Evolutionary conservation across 2,329 filamentous ascomycete genomes (phyloP).

Genomic region (Fusarium xylarioides): DNA sequence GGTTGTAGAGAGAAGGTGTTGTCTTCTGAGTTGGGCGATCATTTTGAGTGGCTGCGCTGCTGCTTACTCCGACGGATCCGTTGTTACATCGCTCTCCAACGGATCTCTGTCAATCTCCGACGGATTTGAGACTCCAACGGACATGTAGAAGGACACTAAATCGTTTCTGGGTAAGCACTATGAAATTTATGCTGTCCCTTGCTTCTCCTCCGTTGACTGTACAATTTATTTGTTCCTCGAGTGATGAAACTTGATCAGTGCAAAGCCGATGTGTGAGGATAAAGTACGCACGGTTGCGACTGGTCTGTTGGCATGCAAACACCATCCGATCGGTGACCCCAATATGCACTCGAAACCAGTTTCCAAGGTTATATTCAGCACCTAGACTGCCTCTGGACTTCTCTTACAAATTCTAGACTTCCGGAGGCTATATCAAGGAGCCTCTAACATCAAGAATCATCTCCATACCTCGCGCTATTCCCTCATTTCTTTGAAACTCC

Average conservation of each 20-base stretch:
- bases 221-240: background rate
- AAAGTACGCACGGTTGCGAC: background rate
- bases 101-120: background rate
- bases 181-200: background rate
- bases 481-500: too few species aligned
- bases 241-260: background rate
- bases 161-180: background rate
- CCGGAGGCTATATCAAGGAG: too few species aligned
- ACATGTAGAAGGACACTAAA: too few species aligned
- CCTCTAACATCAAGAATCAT: too few species aligned
- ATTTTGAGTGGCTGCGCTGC: background rate
- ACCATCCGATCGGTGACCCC: too few species aligned
- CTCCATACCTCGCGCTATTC: too few species aligned
- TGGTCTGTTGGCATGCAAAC: background rate
- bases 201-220: background rate
- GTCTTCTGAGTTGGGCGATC: background rate
- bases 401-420: too few species aligned
- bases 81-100: background rate
- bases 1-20: background rate
- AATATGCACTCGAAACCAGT: too few species aligned
- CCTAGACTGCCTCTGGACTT: too few species aligned
- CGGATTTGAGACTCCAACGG: background rate
- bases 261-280: too few species aligned
- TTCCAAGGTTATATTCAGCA: too few species aligned
- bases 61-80: background rate